Conservation (phyloP, 192 early-diverging fungal species). For the Glomus cerebriforme region DNA sequence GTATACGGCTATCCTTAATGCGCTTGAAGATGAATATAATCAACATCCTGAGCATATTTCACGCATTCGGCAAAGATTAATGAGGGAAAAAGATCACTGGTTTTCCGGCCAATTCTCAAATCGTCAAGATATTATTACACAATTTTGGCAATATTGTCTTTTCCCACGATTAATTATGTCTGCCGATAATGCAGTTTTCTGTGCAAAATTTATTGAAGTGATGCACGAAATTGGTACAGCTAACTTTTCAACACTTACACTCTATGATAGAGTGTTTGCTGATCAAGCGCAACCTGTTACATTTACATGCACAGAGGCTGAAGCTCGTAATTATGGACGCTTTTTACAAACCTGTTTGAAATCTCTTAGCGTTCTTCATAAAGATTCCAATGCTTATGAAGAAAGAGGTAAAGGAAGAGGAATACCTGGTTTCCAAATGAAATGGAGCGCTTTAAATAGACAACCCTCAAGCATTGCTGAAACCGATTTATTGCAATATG, state of each 20-base stretch:
- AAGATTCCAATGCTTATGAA: conserved; percentile 49
- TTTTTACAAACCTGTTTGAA: conserved; percentile 64
- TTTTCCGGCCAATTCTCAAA: conserved; percentile 44
- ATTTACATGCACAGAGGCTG: conserved; percentile 66
- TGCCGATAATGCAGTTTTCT: conserved; percentile 70
- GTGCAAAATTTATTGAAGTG: conserved; percentile 68
- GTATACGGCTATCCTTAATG: conserved; percentile 14
- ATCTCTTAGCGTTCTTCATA: conserved; percentile 62
- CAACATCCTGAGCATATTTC: conserved; percentile 35
- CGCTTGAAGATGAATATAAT: conserved; percentile 23
- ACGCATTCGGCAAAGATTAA: conserved; percentile 37
- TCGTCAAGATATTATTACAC: conserved; percentile 43
- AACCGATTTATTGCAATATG: conserved; percentile 55
- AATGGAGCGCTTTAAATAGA: conserved; percentile 52
- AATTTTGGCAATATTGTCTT: conserved; percentile 72
- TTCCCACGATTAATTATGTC: conserved; percentile 68
- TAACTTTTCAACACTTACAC: conserved; percentile 69
- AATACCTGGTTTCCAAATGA: conserved; percentile 71
- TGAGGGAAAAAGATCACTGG: conserved; percentile 52
- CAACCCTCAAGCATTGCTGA: conserved; percentile 38
- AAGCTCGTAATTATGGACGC: conserved; percentile 70
- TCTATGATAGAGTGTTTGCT: conserved; percentile 65
- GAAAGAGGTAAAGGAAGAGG: conserved; percentile 56
- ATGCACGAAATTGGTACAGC: conserved; percentile 71
- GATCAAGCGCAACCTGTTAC: conserved; percentile 32